These are phyloP conservation scores for Saccharomycopsis hybrid DNA, from an alignment of 1,139 yeast genomes.

Conservation along the genomic window DNA sequence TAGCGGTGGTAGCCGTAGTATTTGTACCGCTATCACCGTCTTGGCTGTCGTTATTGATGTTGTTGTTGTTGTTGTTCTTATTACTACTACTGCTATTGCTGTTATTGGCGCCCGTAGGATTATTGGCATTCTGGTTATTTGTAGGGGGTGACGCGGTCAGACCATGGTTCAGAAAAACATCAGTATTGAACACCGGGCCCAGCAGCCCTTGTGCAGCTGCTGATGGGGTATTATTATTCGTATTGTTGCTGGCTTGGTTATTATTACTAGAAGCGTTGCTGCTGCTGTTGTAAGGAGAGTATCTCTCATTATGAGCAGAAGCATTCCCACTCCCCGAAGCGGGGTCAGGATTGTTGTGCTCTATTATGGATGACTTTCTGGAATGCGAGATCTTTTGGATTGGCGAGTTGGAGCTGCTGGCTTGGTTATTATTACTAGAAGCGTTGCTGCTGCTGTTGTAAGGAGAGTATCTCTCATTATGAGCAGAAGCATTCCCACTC, in stretches of 20 bases:
- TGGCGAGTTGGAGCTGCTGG: slow-evolving; percentile 1
- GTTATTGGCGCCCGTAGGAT: not conserved
- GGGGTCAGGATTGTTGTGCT: not conserved
- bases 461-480: not conserved
- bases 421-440: no score
- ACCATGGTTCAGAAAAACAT: slow-evolving; percentile 13
- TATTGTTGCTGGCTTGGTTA: not conserved
- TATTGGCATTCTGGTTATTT: no score
- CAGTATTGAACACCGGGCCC: slow-evolving; percentile 20
- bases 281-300: not conserved
- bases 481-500: not conserved
- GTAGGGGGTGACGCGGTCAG: not conserved
- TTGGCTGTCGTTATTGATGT: slow-evolving; percentile 18
- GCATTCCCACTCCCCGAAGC: not conserved
- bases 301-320: not conserved
- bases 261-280: not conserved
- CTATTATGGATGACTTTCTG: slow-evolving; percentile 7
- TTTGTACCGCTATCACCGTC: slow-evolving; percentile 21
- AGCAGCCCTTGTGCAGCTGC: not conserved
- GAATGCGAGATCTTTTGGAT: not conserved
- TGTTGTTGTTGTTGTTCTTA: not conserved
- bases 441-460: not conserved
- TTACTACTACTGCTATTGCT: not conserved
- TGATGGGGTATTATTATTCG: not conserved
- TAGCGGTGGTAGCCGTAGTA: no score